phyloP scores from a whole-genome alignment of 1,284 basidiomycete genomes.

The Exobasidium rhododendri region DNA sequence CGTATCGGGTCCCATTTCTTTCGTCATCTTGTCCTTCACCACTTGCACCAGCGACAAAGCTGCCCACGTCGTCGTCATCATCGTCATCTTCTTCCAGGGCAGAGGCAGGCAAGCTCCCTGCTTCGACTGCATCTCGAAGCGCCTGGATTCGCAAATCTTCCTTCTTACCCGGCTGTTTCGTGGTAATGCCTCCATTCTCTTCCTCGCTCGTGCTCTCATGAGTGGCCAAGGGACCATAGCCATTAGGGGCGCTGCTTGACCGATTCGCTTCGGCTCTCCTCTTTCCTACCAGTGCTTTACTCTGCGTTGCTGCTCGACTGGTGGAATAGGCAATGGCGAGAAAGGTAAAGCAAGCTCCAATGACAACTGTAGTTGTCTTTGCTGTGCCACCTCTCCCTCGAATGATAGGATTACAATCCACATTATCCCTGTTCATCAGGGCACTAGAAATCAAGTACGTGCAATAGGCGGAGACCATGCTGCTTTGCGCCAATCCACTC shows the following conservation, averaged over 20 bases:
- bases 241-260: slow-evolving; percentile 54
- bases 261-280: slow-evolving; percentile 60
- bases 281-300: slow-evolving; percentile 78
- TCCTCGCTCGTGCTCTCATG: slow-evolving; percentile 19
- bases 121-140: slow-evolving; percentile 88
- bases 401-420: slow-evolving; percentile 80
- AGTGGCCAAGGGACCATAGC: slow-evolving; percentile 45
- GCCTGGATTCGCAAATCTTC: slow-evolving; percentile 92
- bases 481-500: slow-evolving; percentile 89
- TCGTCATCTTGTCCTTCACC: slow-evolving; percentile 86
- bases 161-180: slow-evolving; percentile 76
- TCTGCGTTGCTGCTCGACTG: slow-evolving; percentile 90
- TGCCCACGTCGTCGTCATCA: slow-evolving; percentile 65
- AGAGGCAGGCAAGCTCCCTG: slow-evolving; percentile 88
- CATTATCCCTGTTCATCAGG: slow-evolving; percentile 82
- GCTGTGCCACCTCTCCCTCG: slow-evolving; percentile 64
- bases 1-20: slow-evolving; percentile 92
- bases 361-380: slow-evolving; percentile 78
- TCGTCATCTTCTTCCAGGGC: slow-evolving; percentile 75
- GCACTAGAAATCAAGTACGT: slow-evolving; percentile 94
- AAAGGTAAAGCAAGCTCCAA: slow-evolving; percentile 95
- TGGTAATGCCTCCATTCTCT: slow-evolving; percentile 62
- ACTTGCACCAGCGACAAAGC: slow-evolving; percentile 44
- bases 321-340: slow-evolving; percentile 97
- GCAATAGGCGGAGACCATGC: slow-evolving; percentile 95